These are phyloP conservation scores for Arthrobotrys musiformis DNA, from an alignment of 2,329 filamentous ascomycete species.

Conservation along the genomic window DNA sequence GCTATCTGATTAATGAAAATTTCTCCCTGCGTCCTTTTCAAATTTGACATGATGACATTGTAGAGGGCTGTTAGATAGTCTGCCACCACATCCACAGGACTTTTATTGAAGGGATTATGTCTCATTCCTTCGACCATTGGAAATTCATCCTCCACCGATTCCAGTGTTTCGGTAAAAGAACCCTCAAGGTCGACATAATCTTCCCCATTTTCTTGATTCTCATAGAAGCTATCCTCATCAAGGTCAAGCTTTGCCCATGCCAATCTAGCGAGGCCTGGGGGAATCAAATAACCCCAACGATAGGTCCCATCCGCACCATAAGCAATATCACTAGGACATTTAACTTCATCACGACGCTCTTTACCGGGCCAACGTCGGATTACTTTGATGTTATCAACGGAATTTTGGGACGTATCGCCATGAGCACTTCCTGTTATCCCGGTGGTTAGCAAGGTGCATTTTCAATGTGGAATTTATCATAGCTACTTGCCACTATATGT, in stretches of 20 bases:
- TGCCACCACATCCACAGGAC: constrained; percentile 62
- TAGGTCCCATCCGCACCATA: constrained; percentile 37
- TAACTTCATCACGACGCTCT: constrained; percentile 45
- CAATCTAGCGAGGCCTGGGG: constrained; percentile 27
- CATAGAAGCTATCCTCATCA: constrained; percentile 54
- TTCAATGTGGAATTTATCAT: too few relatives aligned
- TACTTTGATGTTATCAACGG: constrained; percentile 48
- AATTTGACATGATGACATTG: constrained; percentile 65
- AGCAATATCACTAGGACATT: constrained; percentile 54
- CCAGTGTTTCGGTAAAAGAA: constrained; percentile 28
- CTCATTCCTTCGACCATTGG: constrained; percentile 48
- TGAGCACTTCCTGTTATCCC: constrained; percentile 26
- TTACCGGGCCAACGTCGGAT: constrained; percentile 47
- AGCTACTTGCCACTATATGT: constrained; percentile 45
- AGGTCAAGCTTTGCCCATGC: constrained; percentile 51
- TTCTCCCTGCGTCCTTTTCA: constrained; percentile 64
- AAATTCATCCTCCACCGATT: constrained; percentile 31
- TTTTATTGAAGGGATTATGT: constrained; percentile 55
- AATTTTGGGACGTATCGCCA: constrained; percentile 50
- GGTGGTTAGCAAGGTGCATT: too few relatives aligned
- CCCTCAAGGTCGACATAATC: constrained; percentile 44
- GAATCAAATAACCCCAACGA: constrained; percentile 50
- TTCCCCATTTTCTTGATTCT: constrained; percentile 35
- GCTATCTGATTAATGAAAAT: constrained; percentile 65
- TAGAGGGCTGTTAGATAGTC: constrained; percentile 67